phyloP scores from a whole-genome alignment of 2,329 filamentous ascomycete genomes.

The Cyphellophora europaea region DNA sequence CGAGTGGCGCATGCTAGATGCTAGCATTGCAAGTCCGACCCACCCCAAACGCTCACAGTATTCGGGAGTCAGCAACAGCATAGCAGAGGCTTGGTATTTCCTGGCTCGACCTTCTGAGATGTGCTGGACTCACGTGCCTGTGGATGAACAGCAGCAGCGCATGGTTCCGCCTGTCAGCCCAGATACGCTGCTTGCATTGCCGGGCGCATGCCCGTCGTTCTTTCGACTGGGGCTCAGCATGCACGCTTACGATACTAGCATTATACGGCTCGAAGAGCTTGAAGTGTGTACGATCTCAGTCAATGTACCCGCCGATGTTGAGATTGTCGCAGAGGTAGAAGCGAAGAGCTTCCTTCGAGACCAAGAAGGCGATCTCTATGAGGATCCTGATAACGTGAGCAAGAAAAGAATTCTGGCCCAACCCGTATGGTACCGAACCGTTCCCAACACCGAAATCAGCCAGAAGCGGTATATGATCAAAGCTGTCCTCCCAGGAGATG shows the following conservation, averaged over 20 bases:
- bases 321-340: conserved; percentile 87
- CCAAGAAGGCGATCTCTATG: conserved; percentile 82
- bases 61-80: conserved; percentile 58
- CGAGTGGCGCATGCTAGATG: conserved; percentile 95
- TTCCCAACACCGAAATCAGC: conserved; percentile 13
- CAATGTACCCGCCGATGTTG: conserved; percentile 78
- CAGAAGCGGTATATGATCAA: conserved; percentile 91
- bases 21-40: conserved; percentile 81
- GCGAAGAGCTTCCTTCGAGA: conserved; percentile 72
- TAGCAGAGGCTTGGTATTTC: conserved; percentile 88
- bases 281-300: conserved; percentile 90
- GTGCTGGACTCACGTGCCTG: conserved; percentile 91
- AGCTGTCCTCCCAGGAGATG: conserved; percentile 80
- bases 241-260: conserved; percentile 81
- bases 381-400: conserved; percentile 70
- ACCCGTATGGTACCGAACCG: conserved; percentile 76
- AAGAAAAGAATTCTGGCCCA: conserved; percentile 83
- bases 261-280: conserved; percentile 76
- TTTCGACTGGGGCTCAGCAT: conserved; percentile 76
- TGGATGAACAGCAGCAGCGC: conserved; percentile 82
- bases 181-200: conserved; percentile 76
- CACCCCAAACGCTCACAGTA: conserved; percentile 73
- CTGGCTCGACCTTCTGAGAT: conserved; percentile 78
- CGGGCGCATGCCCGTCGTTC: conserved; percentile 75
- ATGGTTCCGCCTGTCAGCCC: conserved; percentile 80